These are phyloP conservation scores for Lichtheimia hyalospora DNA, from an alignment of 371 early-diverging fungal genomes.

Conservation along the genomic window DNA sequence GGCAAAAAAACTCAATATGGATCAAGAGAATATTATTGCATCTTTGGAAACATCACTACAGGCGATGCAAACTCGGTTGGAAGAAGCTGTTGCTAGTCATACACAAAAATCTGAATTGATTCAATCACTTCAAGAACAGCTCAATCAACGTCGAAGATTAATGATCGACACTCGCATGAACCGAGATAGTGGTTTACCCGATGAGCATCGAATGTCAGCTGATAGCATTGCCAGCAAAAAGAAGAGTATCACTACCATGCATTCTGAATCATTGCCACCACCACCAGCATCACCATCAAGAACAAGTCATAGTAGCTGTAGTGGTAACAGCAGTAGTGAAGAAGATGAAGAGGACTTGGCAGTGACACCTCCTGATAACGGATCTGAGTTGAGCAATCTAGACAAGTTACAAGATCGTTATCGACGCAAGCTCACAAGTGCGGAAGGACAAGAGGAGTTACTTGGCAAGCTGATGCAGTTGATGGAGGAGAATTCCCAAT, in stretches of 20 bases:
- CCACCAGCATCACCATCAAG: background rate
- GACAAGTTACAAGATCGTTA: slow-evolving; percentile 9
- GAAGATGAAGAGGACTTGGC: background rate
- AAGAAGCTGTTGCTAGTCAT: slow-evolving; percentile 19
- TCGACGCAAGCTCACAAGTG: slow-evolving; percentile 6
- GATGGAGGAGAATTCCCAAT: slow-evolving; percentile 37
- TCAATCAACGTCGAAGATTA: slow-evolving; percentile 12
- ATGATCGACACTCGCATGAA: slow-evolving; percentile 11
- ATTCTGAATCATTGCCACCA: background rate
- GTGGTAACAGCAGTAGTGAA: background rate
- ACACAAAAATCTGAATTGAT: slow-evolving; percentile 15
- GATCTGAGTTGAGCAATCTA: background rate
- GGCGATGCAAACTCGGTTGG: slow-evolving; percentile 11
- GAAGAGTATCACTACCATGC: slow-evolving; percentile 7
- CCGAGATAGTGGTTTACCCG: slow-evolving; percentile 17
- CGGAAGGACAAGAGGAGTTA: slow-evolving; percentile 22
- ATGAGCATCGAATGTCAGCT: slow-evolving; percentile 11
- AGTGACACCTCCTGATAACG: background rate
- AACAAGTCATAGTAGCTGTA: too few species aligned
- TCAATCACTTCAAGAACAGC: slow-evolving; percentile 14
- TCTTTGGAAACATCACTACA: slow-evolving; percentile 17
- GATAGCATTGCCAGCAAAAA: slow-evolving; percentile 7
- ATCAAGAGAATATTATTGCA: slow-evolving; percentile 15
- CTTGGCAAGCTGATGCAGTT: slow-evolving; percentile 23
- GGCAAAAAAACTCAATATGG: slow-evolving; percentile 3